A percentile compares a stretch with the other conserved stretches of the same genome.
Evolutionary conservation across 2,329 filamentous ascomycete species (phyloP).

Genomic region (Cladorrhinum sp.): DNA sequence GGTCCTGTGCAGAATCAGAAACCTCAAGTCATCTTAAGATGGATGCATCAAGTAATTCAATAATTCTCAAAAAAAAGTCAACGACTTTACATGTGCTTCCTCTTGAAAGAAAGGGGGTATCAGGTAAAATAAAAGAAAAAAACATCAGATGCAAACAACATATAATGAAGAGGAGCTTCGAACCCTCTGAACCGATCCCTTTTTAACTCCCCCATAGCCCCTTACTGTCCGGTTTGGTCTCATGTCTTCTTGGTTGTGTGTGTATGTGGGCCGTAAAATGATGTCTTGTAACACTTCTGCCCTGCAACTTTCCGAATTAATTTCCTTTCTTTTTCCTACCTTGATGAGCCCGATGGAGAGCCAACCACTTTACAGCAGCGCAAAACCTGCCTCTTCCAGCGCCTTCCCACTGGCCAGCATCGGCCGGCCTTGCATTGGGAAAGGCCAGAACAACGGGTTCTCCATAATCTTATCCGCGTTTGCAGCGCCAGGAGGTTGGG

Average conservation of each 20-base stretch:
- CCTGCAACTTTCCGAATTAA: neutral
- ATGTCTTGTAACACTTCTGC: neutral
- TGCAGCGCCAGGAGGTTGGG: neutral
- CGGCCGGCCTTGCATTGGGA: slow-evolving; percentile 57
- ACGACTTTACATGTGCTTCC: neutral
- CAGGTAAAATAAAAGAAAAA: neutral
- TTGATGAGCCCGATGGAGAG: neutral
- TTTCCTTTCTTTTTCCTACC: neutral
- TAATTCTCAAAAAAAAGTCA: neutral
- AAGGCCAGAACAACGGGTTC: slow-evolving; percentile 59
- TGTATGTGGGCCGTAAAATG: neutral
- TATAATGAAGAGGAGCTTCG: neutral
- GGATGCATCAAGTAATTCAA: neutral
- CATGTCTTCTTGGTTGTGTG: neutral
- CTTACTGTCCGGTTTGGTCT: neutral
- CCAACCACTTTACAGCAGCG: slow-evolving; percentile 14
- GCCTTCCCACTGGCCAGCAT: slow-evolving; percentile 47
- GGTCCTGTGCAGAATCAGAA: neutral
- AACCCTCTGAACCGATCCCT: neutral
- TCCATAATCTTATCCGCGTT: slow-evolving; percentile 37
- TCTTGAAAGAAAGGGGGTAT: neutral
- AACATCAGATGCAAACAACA: neutral
- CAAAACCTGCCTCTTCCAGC: slow-evolving; percentile 53
- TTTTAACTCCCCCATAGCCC: neutral
- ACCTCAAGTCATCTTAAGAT: neutral